These are phyloP conservation scores for Adenanthera pavonina DNA, from an alignment of 306 rosid genomes.

Conservation along the genomic window DNA sequence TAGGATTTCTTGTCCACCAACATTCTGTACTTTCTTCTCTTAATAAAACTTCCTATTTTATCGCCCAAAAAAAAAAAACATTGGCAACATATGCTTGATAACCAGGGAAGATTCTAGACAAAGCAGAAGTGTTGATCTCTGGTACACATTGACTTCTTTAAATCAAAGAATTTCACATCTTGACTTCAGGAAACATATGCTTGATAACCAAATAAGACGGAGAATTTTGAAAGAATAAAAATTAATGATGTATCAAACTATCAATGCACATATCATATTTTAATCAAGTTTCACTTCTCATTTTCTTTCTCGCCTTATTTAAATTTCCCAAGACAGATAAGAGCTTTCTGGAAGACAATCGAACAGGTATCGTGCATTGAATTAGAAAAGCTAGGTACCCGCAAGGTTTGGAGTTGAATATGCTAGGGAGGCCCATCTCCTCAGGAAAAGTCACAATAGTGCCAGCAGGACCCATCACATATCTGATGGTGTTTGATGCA, in stretches of 20 bases:
- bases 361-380: slow-evolving; percentile 10
- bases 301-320: slow-evolving; percentile 5
- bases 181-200: slow-evolving; percentile 3
- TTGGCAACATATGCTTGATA: background rate
- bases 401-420: slow-evolving; percentile 47
- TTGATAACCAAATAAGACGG: background rate
- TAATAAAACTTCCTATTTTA: too few relatives aligned
- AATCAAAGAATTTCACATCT: background rate
- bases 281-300: slow-evolving; percentile 11
- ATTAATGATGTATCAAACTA: background rate
- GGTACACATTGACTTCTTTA: background rate
- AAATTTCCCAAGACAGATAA: slow-evolving; percentile 23
- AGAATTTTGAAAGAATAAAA: background rate
- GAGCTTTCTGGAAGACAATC: slow-evolving; percentile 25
- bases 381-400: slow-evolving; percentile 42
- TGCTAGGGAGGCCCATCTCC: slow-evolving; percentile 66
- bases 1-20: background rate
- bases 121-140: background rate
- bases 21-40: too few relatives aligned
- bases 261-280: background rate
- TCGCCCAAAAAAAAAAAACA: too few relatives aligned
- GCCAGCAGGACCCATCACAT: slow-evolving; percentile 65
- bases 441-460: slow-evolving; percentile 61
- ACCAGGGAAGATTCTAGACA: background rate
- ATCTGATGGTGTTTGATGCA: slow-evolving; percentile 64